Evolutionary conservation across 2,329 filamentous ascomycete species (phyloP).

Genomic region (Calonectria henricotiae): DNA sequence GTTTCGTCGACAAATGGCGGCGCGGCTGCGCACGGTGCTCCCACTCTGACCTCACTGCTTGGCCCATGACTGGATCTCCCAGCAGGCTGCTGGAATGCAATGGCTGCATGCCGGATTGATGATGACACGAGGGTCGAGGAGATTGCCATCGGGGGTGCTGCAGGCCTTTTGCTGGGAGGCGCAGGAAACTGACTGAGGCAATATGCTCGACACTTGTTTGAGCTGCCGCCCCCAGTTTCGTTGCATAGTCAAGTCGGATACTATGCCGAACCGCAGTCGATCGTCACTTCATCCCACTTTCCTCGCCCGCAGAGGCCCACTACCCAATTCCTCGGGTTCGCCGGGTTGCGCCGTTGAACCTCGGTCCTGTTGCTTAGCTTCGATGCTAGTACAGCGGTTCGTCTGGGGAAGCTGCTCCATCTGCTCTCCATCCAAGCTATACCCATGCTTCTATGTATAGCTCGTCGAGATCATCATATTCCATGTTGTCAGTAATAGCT

Average conservation of each 20-base stretch:
- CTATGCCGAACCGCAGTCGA: not conserved
- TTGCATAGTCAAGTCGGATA: conserved; percentile 20
- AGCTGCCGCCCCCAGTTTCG: not conserved
- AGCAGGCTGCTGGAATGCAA: conserved; percentile 42
- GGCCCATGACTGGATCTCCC: conserved; percentile 26
- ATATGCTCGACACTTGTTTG: conserved; percentile 3
- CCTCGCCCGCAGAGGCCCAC: conserved; percentile 6
- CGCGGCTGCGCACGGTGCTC: conserved; percentile 11
- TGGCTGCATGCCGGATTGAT: conserved; percentile 39
- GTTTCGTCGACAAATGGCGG: conserved; percentile 3
- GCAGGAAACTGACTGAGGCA: conserved; percentile 17
- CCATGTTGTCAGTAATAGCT: not conserved
- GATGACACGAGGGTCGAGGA: conserved; percentile 29
- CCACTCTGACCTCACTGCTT: conserved; percentile 17
- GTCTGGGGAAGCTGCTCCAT: conserved; percentile 16
- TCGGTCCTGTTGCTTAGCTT: not conserved
- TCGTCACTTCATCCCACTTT: conserved; percentile 10
- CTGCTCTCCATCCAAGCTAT: not conserved
- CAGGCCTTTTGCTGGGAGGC: conserved; percentile 17
- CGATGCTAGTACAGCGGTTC: not conserved
- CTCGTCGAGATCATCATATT: not conserved
- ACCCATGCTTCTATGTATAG: not conserved
- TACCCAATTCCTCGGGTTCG: conserved; percentile 27
- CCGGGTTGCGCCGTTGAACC: conserved; percentile 11
- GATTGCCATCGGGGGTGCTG: conserved; percentile 14